Percentiles rank a stretch among this genome's conserved stretches.
phyloP scores from a whole-genome alignment of 1,139 yeast species.

The Kurtzmaniella quercitrusa region DNA sequence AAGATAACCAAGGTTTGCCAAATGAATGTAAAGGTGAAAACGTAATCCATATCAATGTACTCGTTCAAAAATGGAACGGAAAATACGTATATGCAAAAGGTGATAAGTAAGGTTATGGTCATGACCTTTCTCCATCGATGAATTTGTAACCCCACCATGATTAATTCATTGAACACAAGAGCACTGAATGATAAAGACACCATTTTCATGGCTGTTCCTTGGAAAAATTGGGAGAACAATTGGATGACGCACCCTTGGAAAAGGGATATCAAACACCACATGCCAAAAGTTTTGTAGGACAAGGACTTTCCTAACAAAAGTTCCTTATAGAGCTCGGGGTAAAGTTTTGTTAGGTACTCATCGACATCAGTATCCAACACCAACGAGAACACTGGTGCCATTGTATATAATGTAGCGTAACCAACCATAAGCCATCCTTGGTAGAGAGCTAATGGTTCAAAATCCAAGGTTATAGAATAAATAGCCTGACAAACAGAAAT shows the following conservation, averaged over 20 bases:
- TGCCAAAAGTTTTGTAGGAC: slow-evolving; percentile 81
- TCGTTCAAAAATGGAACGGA: slow-evolving; percentile 82
- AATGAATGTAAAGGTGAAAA: slow-evolving; percentile 53
- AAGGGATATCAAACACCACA: slow-evolving; percentile 84
- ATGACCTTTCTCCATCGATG: slow-evolving; percentile 84
- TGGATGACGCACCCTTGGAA: slow-evolving; percentile 87
- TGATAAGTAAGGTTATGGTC: slow-evolving; percentile 68
- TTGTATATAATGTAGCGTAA: slow-evolving; percentile 92
- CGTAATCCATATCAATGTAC: slow-evolving; percentile 70
- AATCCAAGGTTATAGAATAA: slow-evolving; percentile 76
- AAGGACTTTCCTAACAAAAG: slow-evolving; percentile 83
- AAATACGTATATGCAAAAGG: slow-evolving; percentile 61
- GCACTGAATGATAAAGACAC: slow-evolving; percentile 84
- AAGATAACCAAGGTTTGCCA: slow-evolving; percentile 71
- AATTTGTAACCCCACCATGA: slow-evolving; percentile 91
- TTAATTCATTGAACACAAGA: slow-evolving; percentile 75
- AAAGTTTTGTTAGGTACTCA: slow-evolving; percentile 80
- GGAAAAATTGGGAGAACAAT: slow-evolving; percentile 69
- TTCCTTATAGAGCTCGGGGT: slow-evolving; percentile 94
- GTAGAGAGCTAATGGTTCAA: slow-evolving; percentile 90
- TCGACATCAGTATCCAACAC: slow-evolving; percentile 90
- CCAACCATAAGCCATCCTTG: slow-evolving; percentile 99
- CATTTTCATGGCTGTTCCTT: slow-evolving; percentile 61
- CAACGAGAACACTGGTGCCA: slow-evolving; percentile 96
- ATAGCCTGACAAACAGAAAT: slow-evolving; percentile 97